Conservation (phyloP, 2,329 filamentous ascomycete genomes). For the Capronia americana region DNA sequence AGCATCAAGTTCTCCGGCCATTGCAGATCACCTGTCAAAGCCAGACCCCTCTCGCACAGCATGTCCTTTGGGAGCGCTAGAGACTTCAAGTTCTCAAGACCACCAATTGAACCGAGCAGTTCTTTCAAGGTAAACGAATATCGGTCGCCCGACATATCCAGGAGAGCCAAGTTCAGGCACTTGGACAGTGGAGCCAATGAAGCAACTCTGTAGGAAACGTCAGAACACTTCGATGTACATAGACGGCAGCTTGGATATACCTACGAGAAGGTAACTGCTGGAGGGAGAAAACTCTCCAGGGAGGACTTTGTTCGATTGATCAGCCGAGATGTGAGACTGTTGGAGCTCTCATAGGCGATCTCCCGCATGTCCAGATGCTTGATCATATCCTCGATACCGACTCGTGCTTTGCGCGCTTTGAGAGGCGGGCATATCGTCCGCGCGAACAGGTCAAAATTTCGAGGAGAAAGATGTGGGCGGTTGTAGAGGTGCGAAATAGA, state of each 20-base stretch:
- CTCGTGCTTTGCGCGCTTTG: constrained; percentile 47
- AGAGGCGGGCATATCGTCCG: constrained; percentile 61
- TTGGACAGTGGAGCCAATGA: constrained; percentile 64
- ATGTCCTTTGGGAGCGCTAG: constrained; percentile 52
- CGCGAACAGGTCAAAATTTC: constrained; percentile 61
- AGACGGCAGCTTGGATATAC: constrained; percentile 34
- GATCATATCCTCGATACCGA: constrained; percentile 54
- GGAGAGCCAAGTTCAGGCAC: constrained; percentile 55
- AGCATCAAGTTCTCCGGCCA: constrained; percentile 31
- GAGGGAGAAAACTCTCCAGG: constrained; percentile 63
- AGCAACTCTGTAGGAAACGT: constrained; percentile 48
- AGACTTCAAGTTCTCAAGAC: constrained; percentile 52
- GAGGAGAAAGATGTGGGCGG: constrained; percentile 56
- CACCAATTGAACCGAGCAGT: constrained; percentile 59
- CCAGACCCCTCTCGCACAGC: neutral
- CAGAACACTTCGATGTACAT: constrained; percentile 4
- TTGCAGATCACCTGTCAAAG: neutral
- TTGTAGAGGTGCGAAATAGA: constrained; percentile 60
- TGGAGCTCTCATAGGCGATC: constrained; percentile 66
- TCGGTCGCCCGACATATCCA: constrained; percentile 61
- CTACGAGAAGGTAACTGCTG: constrained; percentile 63
- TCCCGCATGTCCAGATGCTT: constrained; percentile 59
- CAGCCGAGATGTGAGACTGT: constrained; percentile 63
- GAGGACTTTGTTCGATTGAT: constrained; percentile 60
- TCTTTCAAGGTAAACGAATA: constrained; percentile 57